Percentiles rank a stretch among this genome's conserved stretches.
These are phyloP conservation scores for Pleurotus citrinopileatus DNA, from an alignment of 768 basidiomycete genomes.

Conservation along the genomic window DNA sequence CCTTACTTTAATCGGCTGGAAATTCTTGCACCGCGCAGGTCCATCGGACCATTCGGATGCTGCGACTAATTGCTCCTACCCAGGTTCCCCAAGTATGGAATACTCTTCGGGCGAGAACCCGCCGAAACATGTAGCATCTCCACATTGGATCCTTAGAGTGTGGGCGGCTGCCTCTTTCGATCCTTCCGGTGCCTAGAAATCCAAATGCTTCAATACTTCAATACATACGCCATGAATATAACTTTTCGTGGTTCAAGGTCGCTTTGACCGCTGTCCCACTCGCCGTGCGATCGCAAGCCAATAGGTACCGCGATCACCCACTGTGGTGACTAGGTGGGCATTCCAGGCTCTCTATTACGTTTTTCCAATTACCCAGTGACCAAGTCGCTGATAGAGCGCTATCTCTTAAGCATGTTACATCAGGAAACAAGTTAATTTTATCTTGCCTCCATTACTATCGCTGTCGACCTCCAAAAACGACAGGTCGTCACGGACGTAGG, in stretches of 20 bases:
- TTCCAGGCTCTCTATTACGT: too few species aligned
- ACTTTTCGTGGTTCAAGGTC: background rate
- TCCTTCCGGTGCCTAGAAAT: background rate
- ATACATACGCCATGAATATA: background rate
- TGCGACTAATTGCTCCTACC: background rate
- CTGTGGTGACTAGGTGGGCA: background rate
- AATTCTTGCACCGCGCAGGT: constrained; percentile 1
- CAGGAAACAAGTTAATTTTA: too few species aligned
- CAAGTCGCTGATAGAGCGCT: too few species aligned
- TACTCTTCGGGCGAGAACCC: background rate
- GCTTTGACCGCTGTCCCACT: background rate
- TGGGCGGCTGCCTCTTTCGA: background rate
- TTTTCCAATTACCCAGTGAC: too few species aligned
- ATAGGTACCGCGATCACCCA: background rate
- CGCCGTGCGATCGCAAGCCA: too few species aligned
- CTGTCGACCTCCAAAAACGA: too few species aligned
- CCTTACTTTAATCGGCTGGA: background rate
- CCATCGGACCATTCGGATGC: constrained; percentile 5
- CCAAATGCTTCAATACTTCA: background rate
- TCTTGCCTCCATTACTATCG: too few species aligned
- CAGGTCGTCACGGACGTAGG: too few species aligned
- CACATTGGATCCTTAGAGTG: background rate
- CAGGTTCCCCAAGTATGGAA: background rate
- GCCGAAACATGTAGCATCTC: background rate
- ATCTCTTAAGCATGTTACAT: too few species aligned